These are phyloP conservation scores for Backusella westeae DNA, from an alignment of 192 early-diverging fungal genomes.

Conservation along the genomic window DNA sequence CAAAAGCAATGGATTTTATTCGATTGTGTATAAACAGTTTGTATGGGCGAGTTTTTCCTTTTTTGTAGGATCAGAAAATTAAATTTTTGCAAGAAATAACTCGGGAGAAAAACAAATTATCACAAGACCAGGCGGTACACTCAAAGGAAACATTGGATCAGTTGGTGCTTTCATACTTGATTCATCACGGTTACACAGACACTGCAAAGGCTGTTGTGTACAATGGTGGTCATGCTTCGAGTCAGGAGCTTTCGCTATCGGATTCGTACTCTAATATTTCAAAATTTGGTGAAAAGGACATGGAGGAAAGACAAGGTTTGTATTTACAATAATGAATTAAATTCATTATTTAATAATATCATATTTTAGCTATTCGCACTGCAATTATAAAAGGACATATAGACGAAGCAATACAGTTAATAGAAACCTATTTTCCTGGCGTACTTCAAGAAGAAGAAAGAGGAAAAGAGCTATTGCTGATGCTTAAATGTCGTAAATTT, in stretches of 20 bases:
- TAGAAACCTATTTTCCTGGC: conserved; percentile 64
- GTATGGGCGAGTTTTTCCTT: background rate
- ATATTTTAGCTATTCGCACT: conserved; percentile 38
- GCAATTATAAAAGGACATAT: conserved; percentile 73
- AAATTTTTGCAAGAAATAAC: conserved; percentile 11
- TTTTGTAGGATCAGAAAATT: conserved; percentile 9
- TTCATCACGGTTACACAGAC: conserved; percentile 80
- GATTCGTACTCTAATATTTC: background rate
- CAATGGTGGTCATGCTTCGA: background rate
- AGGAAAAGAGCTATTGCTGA: conserved; percentile 54
- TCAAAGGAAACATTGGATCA: conserved; percentile 42
- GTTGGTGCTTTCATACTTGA: conserved; percentile 76
- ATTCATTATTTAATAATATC: background rate
- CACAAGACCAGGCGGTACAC: background rate
- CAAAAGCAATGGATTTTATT: background rate
- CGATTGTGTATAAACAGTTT: background rate
- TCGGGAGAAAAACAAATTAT: background rate
- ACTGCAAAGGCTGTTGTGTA: conserved; percentile 66
- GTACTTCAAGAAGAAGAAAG: conserved; percentile 60
- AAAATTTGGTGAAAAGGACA: background rate
- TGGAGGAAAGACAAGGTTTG: conserved; percentile 1
- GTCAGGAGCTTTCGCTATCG: background rate
- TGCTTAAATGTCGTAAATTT: conserved; percentile 83
- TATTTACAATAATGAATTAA: background rate
- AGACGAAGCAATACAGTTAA: conserved; percentile 63